Evolutionary conservation across 345 rosid genomes (phyloP).

Genomic region (Sisymbrium irio): DNA sequence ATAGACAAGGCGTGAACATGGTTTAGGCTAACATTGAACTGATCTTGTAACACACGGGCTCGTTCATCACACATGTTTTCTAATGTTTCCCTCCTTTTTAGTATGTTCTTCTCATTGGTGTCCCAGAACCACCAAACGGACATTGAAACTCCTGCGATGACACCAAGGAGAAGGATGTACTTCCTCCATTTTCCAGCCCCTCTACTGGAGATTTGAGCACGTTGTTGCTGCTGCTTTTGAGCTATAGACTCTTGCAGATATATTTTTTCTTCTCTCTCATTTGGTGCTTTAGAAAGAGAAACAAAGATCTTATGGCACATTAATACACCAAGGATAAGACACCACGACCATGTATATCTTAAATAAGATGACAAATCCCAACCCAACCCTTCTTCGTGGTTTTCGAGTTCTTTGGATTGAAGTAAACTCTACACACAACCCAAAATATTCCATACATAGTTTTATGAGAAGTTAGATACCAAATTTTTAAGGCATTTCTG

Average conservation of each 20-base stretch:
- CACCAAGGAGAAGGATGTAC: constrained; percentile 49
- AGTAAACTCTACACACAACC: constrained; percentile 11
- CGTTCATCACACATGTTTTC: constrained; percentile 94
- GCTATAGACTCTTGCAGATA: constrained; percentile 36
- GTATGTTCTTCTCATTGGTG: constrained; percentile 31
- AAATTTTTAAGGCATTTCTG: not conserved
- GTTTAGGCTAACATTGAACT: constrained; percentile 96
- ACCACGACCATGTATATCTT: not conserved
- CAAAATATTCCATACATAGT: constrained; percentile 2
- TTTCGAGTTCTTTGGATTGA: constrained; percentile 18
- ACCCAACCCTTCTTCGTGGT: not conserved
- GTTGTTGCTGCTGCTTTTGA: constrained; percentile 52
- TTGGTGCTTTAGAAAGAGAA: not conserved
- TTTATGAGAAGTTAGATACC: not conserved
- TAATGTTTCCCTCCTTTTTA: constrained; percentile 64
- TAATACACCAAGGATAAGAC: not conserved
- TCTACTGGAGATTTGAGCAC: constrained; percentile 42
- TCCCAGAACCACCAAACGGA: constrained; percentile 68
- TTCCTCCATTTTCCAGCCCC: constrained; percentile 77
- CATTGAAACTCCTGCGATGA: constrained; percentile 45
- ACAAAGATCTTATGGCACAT: not conserved
- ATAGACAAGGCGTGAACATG: constrained; percentile 97
- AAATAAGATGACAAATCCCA: not conserved
- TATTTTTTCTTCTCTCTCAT: constrained; percentile 13
- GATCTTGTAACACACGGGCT: constrained; percentile 97